phyloP scores from a whole-genome alignment of 345 rosid genomes.

The Dimocarpus longan region DNA sequence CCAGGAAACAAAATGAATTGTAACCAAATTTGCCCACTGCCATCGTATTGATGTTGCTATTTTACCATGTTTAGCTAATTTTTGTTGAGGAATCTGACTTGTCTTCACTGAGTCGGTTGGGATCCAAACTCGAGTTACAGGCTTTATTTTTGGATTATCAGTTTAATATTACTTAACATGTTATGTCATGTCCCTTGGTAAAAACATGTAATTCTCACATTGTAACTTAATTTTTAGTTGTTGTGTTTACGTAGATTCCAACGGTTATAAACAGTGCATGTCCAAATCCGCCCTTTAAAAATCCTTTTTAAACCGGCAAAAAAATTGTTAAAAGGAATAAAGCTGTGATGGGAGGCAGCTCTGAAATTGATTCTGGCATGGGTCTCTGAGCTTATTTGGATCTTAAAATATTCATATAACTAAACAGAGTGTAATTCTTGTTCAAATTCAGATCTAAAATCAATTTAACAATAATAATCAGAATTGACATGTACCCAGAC shows the following conservation, averaged over 20 bases:
- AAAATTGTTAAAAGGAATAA: neutral
- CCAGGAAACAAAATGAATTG: conserved; percentile 7
- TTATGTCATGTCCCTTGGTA: no score
- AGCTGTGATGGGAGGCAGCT: neutral
- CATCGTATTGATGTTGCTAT: conserved; percentile 1
- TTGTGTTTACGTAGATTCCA: no score
- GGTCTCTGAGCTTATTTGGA: no score
- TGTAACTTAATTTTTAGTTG: no score
- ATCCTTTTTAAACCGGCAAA: no score
- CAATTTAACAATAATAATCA: neutral
- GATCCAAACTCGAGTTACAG: neutral
- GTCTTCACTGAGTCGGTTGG: neutral
- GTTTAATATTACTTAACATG: no score
- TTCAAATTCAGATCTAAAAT: conserved; percentile 31
- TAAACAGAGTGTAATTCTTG: neutral
- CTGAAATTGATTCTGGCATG: no score
- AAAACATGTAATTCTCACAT: no score
- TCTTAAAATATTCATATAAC: neutral
- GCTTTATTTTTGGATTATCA: neutral
- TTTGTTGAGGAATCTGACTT: conserved; percentile 10
- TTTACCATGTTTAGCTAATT: conserved; percentile 10
- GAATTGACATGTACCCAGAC: neutral
- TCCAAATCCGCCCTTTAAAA: no score
- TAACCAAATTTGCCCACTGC: neutral
- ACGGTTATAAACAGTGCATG: no score